Conservation (phyloP, 1,284 basidiomycete species). For the Heterobasidion irregulare region DNA sequence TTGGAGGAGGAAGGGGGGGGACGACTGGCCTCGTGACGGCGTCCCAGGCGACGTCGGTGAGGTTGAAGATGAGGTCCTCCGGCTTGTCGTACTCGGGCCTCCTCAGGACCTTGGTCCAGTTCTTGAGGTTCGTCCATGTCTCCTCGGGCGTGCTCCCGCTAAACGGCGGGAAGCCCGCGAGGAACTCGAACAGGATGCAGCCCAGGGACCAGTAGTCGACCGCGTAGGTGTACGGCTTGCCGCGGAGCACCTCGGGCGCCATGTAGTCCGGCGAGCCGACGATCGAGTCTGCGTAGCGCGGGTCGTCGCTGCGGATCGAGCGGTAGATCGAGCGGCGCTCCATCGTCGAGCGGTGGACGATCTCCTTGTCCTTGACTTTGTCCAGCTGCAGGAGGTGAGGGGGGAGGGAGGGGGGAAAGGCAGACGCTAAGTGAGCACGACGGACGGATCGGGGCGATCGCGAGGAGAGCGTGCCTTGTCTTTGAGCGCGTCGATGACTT, state of each 20-base stretch:
- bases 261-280: conserved; percentile 98
- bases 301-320: conserved; percentile 85
- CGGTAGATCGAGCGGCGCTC: conserved; percentile 95
- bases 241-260: conserved; percentile 90
- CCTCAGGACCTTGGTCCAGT: conserved; percentile 89
- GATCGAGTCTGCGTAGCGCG: conserved; percentile 94
- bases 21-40: conserved; percentile 73
- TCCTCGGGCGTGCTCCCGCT: conserved; percentile 94
- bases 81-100: conserved; percentile 93
- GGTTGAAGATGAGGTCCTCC: conserved; percentile 96
- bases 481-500: conserved; percentile 91
- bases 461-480: conserved; percentile 53
- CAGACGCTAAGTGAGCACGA: background rate
- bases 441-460: background rate
- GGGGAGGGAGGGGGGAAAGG: background rate
- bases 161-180: conserved; percentile 97
- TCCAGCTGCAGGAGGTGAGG: conserved; percentile 57
- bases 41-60: conserved; percentile 92
- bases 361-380: conserved; percentile 90
- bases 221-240: conserved; percentile 90
- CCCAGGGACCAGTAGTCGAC: conserved; percentile 99
- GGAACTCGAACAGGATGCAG: conserved; percentile 97
- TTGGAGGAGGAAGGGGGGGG: background rate
- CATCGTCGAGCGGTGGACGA: conserved; percentile 88
- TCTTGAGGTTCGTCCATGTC: conserved; percentile 99